Base-by-base conservation (phyloP, 2,329 filamentous ascomycete species). In the Didymella pinodella region DNA sequence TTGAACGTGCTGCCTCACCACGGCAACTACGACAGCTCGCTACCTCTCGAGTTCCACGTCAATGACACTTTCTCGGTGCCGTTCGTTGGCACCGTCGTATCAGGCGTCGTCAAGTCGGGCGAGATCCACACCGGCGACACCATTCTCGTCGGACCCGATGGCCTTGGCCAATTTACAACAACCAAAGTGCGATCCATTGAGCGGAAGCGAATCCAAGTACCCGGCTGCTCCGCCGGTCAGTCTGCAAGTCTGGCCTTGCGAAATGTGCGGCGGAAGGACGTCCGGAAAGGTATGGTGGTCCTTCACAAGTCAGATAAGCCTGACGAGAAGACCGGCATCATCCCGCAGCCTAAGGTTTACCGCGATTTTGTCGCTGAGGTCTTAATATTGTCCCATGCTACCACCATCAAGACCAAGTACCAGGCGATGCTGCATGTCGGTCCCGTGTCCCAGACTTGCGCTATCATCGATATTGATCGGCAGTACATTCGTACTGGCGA, bases 1-100 rank as follows among this genome's bases (percentile, higher is more conserved):
- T 81, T 99, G 54, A 98, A 98, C 71, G 96, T 98, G 61, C 84
- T 99, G 3, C 95, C 95, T 0, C 93, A 97, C 67, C 92, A 97
- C 68, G 94, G 94, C 48, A 91, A 94, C 61, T 98, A 98, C 76
- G 91, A 98, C 74, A 84, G 89, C 18, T 88, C 92, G 46, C 73
- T 91, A 0, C 89, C 93, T 0, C 96, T 98, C 65, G 95, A 98
- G 74, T 97, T 98, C 68, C 89, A 96, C 60, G 86, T 99, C 65
- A 99, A 98, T 73, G 95, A 99, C 75, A 98, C 92, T 0, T 99
- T 98, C 83, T 97, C 93, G 0, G 95, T 99, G 4, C 95, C 95
- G 2, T 97, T 97, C 76, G 93, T 96, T 0, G 95, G 95, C 12
- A 99, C 95, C 0, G 95, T 99, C 0, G 93, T 99, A 1, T 95